These are phyloP conservation scores for Emergomyces orientalis DNA, from an alignment of 2,329 filamentous ascomycete species.

Conservation along the genomic window DNA sequence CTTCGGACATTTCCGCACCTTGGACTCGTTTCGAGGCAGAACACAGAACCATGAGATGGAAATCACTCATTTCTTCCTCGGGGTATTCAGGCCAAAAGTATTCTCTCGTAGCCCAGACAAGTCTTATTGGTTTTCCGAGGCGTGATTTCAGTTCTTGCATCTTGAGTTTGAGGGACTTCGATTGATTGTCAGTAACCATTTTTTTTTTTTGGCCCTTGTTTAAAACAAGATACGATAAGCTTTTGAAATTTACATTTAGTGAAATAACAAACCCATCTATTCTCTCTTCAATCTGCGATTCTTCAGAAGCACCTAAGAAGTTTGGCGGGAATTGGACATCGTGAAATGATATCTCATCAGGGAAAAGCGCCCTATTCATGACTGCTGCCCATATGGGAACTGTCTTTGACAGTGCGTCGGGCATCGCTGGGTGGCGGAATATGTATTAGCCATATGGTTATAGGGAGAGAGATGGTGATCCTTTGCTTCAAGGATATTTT, in stretches of 20 bases:
- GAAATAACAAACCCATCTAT: conserved; percentile 49
- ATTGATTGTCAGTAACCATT: conserved; percentile 27
- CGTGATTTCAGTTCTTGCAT: conserved; percentile 45
- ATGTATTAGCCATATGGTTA: conserved; percentile 6
- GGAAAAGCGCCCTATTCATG: conserved; percentile 70
- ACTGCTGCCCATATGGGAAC: conserved; percentile 90
- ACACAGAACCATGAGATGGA: conserved; percentile 69
- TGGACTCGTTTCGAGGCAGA: conserved; percentile 67
- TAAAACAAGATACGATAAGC: background rate
- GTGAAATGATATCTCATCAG: conserved; percentile 41
- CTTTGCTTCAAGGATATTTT: background rate
- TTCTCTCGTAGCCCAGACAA: conserved; percentile 71
- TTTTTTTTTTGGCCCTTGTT: background rate
- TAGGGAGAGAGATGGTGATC: background rate
- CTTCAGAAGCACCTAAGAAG: conserved; percentile 64
- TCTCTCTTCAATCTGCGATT: conserved; percentile 62
- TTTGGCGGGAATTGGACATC: conserved; percentile 61
- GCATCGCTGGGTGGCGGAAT: conserved; percentile 54
- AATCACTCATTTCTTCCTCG: conserved; percentile 41
- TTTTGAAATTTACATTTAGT: conserved; percentile 32
- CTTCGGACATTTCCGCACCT: conserved; percentile 59
- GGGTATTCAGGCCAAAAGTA: conserved; percentile 43
- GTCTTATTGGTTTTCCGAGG: conserved; percentile 62
- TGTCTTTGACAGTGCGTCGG: conserved; percentile 88
- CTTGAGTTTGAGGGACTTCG: conserved; percentile 51